Conservation (phyloP, 169 alveolate species). For the Plasmodium falciparum region DNA sequence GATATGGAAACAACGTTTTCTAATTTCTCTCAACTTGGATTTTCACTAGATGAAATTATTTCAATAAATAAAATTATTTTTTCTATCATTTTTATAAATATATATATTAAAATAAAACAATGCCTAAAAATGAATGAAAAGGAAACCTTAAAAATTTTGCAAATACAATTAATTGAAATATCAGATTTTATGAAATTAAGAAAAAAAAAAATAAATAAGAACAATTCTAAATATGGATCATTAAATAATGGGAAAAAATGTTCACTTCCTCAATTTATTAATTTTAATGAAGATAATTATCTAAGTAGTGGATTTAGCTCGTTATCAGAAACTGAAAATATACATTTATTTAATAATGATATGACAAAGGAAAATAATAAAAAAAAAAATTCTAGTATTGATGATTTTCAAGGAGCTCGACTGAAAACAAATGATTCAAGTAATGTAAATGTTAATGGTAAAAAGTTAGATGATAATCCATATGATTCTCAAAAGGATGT, state of each 20-base stretch:
- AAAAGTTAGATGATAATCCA: background rate
- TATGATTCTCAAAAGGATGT: background rate
- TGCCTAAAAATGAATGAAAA: slow-evolving; percentile 33
- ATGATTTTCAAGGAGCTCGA: background rate
- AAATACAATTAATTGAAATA: slow-evolving; percentile 36
- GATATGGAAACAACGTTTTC: slow-evolving; percentile 35
- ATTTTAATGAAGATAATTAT: slow-evolving; percentile 21
- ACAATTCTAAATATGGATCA: too few species aligned
- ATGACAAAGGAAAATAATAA: background rate
- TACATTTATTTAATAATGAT: background rate
- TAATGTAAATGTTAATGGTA: background rate
- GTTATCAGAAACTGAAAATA: slow-evolving; percentile 14
- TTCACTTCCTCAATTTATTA: background rate
- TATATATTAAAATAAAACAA: slow-evolving; percentile 56
- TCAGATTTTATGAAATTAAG: slow-evolving; percentile 38
- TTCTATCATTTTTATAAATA: slow-evolving; percentile 62
- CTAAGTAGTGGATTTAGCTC: slow-evolving; percentile 44
- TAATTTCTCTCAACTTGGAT: slow-evolving; percentile 37
- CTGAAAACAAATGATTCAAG: background rate
- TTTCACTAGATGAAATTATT: slow-evolving; percentile 28
- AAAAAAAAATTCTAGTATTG: background rate
- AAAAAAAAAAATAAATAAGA: background rate
- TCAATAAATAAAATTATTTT: slow-evolving; percentile 33
- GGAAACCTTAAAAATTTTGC: slow-evolving; percentile 22
- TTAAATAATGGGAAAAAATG: background rate